A percentile compares a stretch with the other conserved stretches of the same genome.
phyloP scores from a whole-genome alignment of 352 stramenopile species.

The Phytophthora sp. region DNA sequence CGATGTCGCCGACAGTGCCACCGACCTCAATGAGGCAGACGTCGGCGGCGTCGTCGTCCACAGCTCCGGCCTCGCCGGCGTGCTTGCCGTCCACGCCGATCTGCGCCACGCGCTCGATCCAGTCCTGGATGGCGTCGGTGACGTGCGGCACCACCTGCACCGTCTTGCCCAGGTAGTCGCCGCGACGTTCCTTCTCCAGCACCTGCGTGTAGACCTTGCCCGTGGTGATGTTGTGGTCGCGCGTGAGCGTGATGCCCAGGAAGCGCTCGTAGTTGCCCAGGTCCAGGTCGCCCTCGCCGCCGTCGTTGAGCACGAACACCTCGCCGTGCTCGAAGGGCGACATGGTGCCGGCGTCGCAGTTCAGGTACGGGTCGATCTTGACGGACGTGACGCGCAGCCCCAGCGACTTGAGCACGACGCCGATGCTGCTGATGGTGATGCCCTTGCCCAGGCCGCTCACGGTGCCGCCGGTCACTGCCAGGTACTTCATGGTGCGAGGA shows the following conservation, averaged over 20 bases:
- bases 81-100: slow-evolving; percentile 91
- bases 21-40: slow-evolving; percentile 99
- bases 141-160: slow-evolving; percentile 98
- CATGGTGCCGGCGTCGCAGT: slow-evolving; percentile 98
- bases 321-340: slow-evolving; percentile 97
- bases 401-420: slow-evolving; percentile 96
- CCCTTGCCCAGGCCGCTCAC: slow-evolving; percentile 99
- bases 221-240: slow-evolving; percentile 99
- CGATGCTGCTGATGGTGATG: slow-evolving; percentile 99
- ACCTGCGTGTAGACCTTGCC: slow-evolving; percentile 98
- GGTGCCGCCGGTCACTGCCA: slow-evolving; percentile 98
- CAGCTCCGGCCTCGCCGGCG: slow-evolving; percentile 26
- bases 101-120: slow-evolving; percentile 98
- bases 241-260: slow-evolving; percentile 94
- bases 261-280: slow-evolving; percentile 99
- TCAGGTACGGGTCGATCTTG: slow-evolving; percentile 99
- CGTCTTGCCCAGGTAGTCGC: slow-evolving; percentile 99
- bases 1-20: slow-evolving; percentile 99
- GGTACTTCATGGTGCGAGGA: slow-evolving; percentile 93
- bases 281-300: slow-evolving; percentile 97
- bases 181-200: slow-evolving; percentile 95
- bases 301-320: slow-evolving; percentile 98
- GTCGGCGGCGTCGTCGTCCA: slow-evolving; percentile 79
- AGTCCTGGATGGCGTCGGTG: slow-evolving; percentile 95
- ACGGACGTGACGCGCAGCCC: slow-evolving; percentile 96